Evolutionary conservation across 2,329 filamentous ascomycete genomes (phyloP).

Genomic region (Xylaria multiplex): DNA sequence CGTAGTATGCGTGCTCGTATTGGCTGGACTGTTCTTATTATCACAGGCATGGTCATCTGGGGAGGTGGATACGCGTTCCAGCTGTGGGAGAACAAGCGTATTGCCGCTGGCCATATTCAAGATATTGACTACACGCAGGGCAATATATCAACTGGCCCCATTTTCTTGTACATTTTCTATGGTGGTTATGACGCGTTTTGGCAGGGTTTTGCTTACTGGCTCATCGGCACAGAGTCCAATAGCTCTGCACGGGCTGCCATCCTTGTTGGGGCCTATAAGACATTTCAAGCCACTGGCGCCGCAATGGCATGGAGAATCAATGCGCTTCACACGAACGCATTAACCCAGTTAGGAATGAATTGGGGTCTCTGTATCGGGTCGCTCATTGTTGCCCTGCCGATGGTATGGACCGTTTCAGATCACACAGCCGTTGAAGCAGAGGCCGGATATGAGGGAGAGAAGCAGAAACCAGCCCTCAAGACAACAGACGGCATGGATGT

Average conservation of each 20-base stretch:
- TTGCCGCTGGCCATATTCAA: conserved; percentile 27
- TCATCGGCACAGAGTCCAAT: conserved; percentile 36
- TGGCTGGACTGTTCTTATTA: conserved; percentile 31
- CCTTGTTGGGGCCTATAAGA: conserved; percentile 35
- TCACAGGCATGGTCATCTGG: conserved; percentile 29
- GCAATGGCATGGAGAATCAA: conserved; percentile 38
- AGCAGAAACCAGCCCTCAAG: conserved; percentile 7
- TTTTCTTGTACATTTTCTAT: conserved; percentile 33
- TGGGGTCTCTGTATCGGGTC: conserved; percentile 35
- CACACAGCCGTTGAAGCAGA: conserved; percentile 24
- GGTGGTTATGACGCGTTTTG: conserved; percentile 33
- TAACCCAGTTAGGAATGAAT: conserved; percentile 32
- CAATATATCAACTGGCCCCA: conserved; percentile 24
- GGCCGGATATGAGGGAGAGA: conserved; percentile 16
- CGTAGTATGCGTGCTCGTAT: conserved; percentile 32
- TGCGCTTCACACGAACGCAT: conserved; percentile 27
- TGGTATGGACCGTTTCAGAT: conserved; percentile 34
- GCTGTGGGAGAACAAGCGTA: conserved; percentile 33
- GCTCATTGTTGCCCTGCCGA: conserved; percentile 26
- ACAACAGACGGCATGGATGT: conserved; percentile 9
- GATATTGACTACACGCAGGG: conserved; percentile 32
- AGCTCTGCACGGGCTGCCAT: conserved; percentile 29
- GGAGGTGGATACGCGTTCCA: conserved; percentile 35
- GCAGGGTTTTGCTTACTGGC: conserved; percentile 36
- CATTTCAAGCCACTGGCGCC: conserved; percentile 30